Conservation (phyloP, 164 flowering plant species). For the Chimonanthus praecox region DNA sequence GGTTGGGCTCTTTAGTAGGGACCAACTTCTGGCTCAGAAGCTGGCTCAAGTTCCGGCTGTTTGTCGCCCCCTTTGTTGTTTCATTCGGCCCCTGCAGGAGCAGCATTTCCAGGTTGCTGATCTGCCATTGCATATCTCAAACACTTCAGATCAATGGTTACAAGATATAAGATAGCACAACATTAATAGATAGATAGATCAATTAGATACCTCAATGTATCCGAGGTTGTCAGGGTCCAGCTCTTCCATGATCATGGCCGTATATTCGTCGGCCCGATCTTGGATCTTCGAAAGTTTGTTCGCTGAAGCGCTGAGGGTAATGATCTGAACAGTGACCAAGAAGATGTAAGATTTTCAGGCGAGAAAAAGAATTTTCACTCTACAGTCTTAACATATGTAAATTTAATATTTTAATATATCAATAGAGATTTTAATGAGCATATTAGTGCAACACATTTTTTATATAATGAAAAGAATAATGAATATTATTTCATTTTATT, state of each 20-base stretch:
- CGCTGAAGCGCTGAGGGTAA: constrained; percentile 43
- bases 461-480: too few species aligned
- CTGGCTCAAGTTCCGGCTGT: constrained; percentile 41
- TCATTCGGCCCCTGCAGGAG: constrained; percentile 50
- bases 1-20: constrained; percentile 42
- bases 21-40: constrained; percentile 48
- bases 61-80: constrained; percentile 16
- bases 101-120: constrained; percentile 48
- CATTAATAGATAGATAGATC: neutral
- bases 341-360: neutral
- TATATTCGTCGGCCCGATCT: constrained; percentile 42
- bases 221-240: constrained; percentile 44
- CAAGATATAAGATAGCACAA: neutral
- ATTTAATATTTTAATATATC: too few species aligned
- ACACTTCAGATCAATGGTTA: neutral
- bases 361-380: too few species aligned
- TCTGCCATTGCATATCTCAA: constrained; percentile 12
- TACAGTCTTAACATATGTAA: too few species aligned
- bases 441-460: too few species aligned
- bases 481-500: too few species aligned
- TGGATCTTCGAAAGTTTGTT: constrained; percentile 44
- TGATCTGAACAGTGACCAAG: constrained; percentile 15
- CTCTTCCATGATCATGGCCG: constrained; percentile 56
- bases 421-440: too few species aligned
- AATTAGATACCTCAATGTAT: constrained; percentile 34